Percentiles rank a stretch among this genome's conserved stretches.
phyloP scores from a whole-genome alignment of 495 filamentous ascomycete genomes.

The Penicillium antarcticum region DNA sequence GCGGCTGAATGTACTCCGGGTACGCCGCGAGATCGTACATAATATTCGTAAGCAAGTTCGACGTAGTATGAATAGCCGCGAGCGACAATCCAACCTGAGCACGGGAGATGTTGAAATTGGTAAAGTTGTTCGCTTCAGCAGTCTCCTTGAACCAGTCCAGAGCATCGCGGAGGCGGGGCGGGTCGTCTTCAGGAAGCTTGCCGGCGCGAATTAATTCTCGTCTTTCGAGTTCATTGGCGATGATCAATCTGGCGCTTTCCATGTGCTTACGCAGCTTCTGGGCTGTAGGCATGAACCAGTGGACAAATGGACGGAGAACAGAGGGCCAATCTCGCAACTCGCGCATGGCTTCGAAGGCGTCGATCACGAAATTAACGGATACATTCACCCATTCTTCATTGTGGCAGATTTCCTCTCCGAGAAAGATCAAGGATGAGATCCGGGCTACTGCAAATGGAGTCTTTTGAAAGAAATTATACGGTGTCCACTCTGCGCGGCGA shows the following conservation, averaged over 20 bases:
- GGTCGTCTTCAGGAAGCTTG: slow-evolving; percentile 19
- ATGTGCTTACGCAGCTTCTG: slow-evolving; percentile 28
- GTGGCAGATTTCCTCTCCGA: slow-evolving; percentile 52
- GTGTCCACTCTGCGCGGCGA: slow-evolving; percentile 26
- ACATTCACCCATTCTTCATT: slow-evolving; percentile 54
- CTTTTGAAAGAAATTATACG: slow-evolving; percentile 25
- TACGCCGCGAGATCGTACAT: slow-evolving; percentile 40
- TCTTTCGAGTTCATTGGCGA: slow-evolving; percentile 30
- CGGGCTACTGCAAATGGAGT: slow-evolving; percentile 48
- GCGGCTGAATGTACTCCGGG: slow-evolving; percentile 32
- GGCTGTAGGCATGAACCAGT: slow-evolving; percentile 32
- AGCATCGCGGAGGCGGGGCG: slow-evolving; percentile 23
- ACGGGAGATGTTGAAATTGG: slow-evolving; percentile 15
- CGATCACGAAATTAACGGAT: slow-evolving; percentile 55
- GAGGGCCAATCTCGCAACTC: slow-evolving; percentile 33
- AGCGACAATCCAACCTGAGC: slow-evolving; percentile 35
- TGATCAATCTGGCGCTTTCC: slow-evolving; percentile 21
- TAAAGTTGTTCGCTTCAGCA: slow-evolving; percentile 10
- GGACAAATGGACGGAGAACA: slow-evolving; percentile 32
- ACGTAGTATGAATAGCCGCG: slow-evolving; percentile 46
- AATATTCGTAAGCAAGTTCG: slow-evolving; percentile 35
- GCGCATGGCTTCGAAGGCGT: slow-evolving; percentile 38
- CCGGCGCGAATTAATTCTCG: slow-evolving; percentile 21
- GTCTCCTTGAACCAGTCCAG: slow-evolving; percentile 37
- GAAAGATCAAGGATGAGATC: slow-evolving; percentile 55